These are phyloP conservation scores for Aureobasidium leucospermi DNA, from an alignment of 2,329 filamentous ascomycete genomes.

Conservation along the genomic window DNA sequence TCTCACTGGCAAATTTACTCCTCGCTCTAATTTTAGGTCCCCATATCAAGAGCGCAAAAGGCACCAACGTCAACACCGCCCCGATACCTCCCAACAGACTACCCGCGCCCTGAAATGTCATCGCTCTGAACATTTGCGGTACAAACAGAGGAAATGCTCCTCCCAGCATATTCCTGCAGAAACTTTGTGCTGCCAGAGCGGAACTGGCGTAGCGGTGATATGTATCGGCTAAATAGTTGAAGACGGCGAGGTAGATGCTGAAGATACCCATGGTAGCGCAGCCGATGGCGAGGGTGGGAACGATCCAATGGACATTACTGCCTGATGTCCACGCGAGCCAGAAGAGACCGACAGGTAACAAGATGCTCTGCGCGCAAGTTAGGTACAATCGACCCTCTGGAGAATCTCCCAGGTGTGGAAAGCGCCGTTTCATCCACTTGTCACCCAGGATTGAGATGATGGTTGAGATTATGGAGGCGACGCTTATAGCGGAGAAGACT, in stretches of 20 bases:
- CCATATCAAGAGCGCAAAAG: conserved; percentile 76
- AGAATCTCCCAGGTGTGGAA: conserved; percentile 34
- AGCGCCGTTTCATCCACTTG: conserved; percentile 9
- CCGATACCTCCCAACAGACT: conserved; percentile 69
- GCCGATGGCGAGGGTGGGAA: conserved; percentile 60
- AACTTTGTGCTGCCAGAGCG: conserved; percentile 77
- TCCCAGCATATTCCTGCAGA: conserved; percentile 75
- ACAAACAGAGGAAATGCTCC: conserved; percentile 77
- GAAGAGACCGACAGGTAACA: conserved; percentile 75
- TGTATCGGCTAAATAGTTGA: conserved; percentile 87
- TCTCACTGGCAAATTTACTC: conserved; percentile 62
- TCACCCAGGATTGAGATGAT: conserved; percentile 50
- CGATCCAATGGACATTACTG: conserved; percentile 60
- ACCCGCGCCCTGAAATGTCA: conserved; percentile 65
- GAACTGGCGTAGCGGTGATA: conserved; percentile 82
- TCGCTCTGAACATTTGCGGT: conserved; percentile 59
- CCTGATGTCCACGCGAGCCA: conserved; percentile 69
- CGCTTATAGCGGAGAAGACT: conserved; percentile 66
- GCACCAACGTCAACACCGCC: conserved; percentile 64
- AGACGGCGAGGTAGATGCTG: conserved; percentile 76
- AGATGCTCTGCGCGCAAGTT: conserved; percentile 64
- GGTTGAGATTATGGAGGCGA: conserved; percentile 60
- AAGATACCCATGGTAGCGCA: conserved; percentile 81
- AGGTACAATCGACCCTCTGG: conserved; percentile 81
- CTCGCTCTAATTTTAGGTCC: conserved; percentile 67